Evolutionary conservation across 2,329 filamentous ascomycete genomes (phyloP).

Genomic region (Thelonectria rubi): DNA sequence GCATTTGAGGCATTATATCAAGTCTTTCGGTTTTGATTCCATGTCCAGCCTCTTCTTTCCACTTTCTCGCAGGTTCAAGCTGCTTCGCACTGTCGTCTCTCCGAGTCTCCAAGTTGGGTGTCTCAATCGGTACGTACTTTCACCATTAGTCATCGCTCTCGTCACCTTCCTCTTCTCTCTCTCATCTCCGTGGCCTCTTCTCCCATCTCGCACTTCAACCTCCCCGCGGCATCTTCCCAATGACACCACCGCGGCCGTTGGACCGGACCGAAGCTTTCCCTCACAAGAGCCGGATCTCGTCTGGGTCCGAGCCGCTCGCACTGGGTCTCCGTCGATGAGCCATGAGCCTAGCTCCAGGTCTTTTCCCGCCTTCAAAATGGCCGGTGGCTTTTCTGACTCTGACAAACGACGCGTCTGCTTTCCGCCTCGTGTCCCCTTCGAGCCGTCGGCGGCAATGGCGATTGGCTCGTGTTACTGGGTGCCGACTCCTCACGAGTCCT

Average conservation of each 20-base stretch:
- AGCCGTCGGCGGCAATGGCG: conserved; percentile 2
- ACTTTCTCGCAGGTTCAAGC: not conserved
- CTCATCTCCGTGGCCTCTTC: not conserved
- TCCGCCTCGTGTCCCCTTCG: conserved; percentile 21
- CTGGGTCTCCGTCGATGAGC: too few relatives aligned
- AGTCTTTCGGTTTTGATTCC: not conserved
- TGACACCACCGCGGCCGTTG: not conserved
- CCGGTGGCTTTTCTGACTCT: conserved; percentile 22
- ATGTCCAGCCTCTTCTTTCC: not conserved
- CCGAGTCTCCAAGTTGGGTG: too few relatives aligned
- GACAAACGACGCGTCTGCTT: conserved; percentile 30
- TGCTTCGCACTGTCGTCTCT: not conserved
- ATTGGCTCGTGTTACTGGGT: conserved; percentile 28
- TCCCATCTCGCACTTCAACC: not conserved
- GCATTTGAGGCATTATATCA: not conserved
- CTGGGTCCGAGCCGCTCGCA: too few relatives aligned
- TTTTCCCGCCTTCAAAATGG: not conserved
- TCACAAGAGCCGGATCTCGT: conserved; percentile 11
- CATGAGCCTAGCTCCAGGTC: too few relatives aligned
- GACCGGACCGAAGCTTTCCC: conserved; percentile 15
- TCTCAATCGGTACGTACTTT: not conserved
- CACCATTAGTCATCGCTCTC: not conserved
- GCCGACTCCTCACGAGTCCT: not conserved
- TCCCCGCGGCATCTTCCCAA: not conserved
- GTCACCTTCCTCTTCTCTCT: not conserved